phyloP scores from a whole-genome alignment of 2,329 filamentous ascomycete genomes.

The Clonostachys rosea region DNA sequence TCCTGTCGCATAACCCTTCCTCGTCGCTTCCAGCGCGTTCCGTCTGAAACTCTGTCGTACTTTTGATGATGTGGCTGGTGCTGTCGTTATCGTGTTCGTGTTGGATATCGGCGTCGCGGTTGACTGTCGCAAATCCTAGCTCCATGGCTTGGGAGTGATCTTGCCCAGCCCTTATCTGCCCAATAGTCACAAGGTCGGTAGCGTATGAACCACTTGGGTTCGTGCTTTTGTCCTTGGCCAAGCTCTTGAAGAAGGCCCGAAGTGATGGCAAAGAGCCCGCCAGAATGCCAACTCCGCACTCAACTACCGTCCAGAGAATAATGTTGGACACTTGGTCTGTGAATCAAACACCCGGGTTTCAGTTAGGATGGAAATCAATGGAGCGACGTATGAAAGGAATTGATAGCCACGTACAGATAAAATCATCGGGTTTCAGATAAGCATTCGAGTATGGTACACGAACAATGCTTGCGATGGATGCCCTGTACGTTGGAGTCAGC shows the following conservation, averaged over 20 bases:
- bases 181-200: background rate
- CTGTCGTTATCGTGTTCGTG: no score
- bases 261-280: slow-evolving; percentile 15
- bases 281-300: slow-evolving; percentile 15
- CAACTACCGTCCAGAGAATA: slow-evolving; percentile 13
- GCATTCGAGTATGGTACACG: slow-evolving; percentile 10
- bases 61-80: no score
- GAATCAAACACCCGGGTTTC: background rate
- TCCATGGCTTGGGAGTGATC: background rate
- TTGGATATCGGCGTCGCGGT: no score
- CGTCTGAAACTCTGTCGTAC: no score
- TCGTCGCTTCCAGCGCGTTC: no score
- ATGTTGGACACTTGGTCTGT: slow-evolving; percentile 11
- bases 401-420: background rate
- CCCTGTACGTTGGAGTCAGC: background rate
- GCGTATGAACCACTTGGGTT: background rate
- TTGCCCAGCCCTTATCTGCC: background rate
- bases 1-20: no score
- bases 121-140: no score
- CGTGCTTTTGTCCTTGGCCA: background rate
- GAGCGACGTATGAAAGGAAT: background rate
- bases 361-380: background rate
- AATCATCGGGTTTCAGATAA: slow-evolving; percentile 1
- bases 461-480: slow-evolving; percentile 10
- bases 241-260: slow-evolving; percentile 8